Conservation (phyloP, 163 green algal species). For the Smithsoniella earleae region DNA sequence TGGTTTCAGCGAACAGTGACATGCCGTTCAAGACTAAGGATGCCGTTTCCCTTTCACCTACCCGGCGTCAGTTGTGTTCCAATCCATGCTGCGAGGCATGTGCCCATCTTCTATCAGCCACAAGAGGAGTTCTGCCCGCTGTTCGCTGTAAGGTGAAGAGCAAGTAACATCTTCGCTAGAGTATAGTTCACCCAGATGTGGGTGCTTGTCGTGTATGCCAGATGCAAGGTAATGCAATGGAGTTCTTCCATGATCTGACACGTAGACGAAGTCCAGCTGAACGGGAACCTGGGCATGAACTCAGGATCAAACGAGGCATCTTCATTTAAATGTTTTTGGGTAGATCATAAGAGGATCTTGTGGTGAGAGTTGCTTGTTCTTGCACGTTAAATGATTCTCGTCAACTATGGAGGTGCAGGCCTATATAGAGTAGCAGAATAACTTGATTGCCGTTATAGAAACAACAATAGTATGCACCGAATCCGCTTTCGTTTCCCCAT, state of each 20-base stretch:
- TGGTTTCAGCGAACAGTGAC: background rate
- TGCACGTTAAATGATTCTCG: too few species aligned
- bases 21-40: too few species aligned
- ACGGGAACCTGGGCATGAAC: slow-evolving; percentile 13
- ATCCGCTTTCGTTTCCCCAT: too few species aligned
- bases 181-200: slow-evolving; percentile 9
- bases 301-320: too few species aligned
- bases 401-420: too few species aligned
- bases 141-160: background rate
- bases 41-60: background rate
- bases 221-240: slow-evolving; percentile 10
- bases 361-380: too few species aligned
- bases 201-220: slow-evolving; percentile 8
- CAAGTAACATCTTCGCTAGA: slow-evolving; percentile 25
- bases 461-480: too few species aligned
- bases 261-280: slow-evolving; percentile 2
- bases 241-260: background rate
- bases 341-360: too few species aligned
- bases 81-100: background rate
- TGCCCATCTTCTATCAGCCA: slow-evolving; percentile 13
- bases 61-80: slow-evolving; percentile 8
- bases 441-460: too few species aligned
- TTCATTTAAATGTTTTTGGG: too few species aligned
- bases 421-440: too few species aligned
- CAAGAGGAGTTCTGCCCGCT: background rate